These are phyloP conservation scores for Anthracocystis panici-leucophaei DNA, from an alignment of 1,284 basidiomycete genomes.

Conservation along the genomic window DNA sequence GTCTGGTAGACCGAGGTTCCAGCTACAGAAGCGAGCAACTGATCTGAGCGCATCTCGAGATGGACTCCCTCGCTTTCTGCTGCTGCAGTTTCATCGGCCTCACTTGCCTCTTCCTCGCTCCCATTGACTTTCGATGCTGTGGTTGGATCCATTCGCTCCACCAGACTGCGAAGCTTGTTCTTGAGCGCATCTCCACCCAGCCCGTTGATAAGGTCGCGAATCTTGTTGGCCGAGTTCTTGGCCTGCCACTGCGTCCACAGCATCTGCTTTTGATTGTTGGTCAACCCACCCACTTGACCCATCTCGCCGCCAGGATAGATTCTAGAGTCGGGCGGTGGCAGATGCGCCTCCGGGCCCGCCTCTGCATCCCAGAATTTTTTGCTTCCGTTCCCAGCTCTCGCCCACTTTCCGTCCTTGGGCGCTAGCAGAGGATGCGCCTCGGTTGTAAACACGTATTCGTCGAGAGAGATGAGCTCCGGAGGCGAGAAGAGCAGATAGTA, in stretches of 20 bases:
- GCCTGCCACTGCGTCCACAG: slow-evolving; percentile 45
- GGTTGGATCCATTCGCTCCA: slow-evolving; percentile 22
- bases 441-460: slow-evolving; percentile 74
- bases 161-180: slow-evolving; percentile 35
- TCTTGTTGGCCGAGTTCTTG: slow-evolving; percentile 33
- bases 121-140: background rate
- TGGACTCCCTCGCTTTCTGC: background rate
- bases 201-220: slow-evolving; percentile 34
- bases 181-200: slow-evolving; percentile 44
- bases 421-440: slow-evolving; percentile 68
- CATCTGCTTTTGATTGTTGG: slow-evolving; percentile 63
- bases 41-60: background rate
- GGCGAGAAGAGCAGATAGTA: slow-evolving; percentile 72
- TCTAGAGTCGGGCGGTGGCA: slow-evolving; percentile 24
- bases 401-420: slow-evolving; percentile 58
- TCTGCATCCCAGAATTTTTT: slow-evolving; percentile 52
- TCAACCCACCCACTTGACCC: slow-evolving; percentile 55
- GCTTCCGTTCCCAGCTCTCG: slow-evolving; percentile 51
- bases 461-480: slow-evolving; percentile 73
- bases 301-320: slow-evolving; percentile 62
- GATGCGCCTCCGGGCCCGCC: slow-evolving; percentile 28
- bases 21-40: slow-evolving; percentile 22
- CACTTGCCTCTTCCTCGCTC: background rate
- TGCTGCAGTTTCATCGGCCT: no score
- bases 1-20: slow-evolving; percentile 30